phyloP scores from a whole-genome alignment of 176 grass and related monocot species.

The Bothriochloa decipiens region DNA sequence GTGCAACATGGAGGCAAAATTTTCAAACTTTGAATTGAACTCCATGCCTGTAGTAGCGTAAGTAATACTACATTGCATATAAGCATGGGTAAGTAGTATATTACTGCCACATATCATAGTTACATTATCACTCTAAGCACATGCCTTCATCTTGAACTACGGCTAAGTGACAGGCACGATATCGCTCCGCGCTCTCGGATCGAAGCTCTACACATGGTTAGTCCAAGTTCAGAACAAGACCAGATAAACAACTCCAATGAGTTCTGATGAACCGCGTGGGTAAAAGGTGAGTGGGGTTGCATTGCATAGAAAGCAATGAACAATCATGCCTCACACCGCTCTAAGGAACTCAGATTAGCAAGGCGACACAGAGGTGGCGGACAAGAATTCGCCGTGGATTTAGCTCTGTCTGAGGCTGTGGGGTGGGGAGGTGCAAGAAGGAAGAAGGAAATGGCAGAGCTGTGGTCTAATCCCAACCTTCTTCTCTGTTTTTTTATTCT shows the following conservation, averaged over 20 bases:
- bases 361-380: neutral
- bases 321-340: slow-evolving; percentile 27
- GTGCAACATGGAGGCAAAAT: slow-evolving; percentile 10
- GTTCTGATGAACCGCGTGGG: neutral
- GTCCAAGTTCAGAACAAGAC: slow-evolving; percentile 7
- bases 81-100: slow-evolving; percentile 36
- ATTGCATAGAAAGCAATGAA: slow-evolving; percentile 36
- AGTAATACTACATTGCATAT: neutral
- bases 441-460: slow-evolving; percentile 13
- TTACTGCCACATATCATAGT: slow-evolving; percentile 12
- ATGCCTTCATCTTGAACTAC: slow-evolving; percentile 48
- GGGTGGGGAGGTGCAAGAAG: slow-evolving; percentile 23
- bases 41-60: neutral
- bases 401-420: neutral
- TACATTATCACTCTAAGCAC: slow-evolving; percentile 26
- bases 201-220: slow-evolving; percentile 47
- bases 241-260: slow-evolving; percentile 19
- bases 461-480: slow-evolving; percentile 44
- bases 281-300: neutral
- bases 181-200: neutral
- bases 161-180: neutral
- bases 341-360: slow-evolving; percentile 2
- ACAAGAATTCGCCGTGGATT: slow-evolving; percentile 23
- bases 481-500: slow-evolving; percentile 22
- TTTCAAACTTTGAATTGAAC: slow-evolving; percentile 47